Evolutionary conservation across 2,329 filamentous ascomycete genomes (phyloP), one percentile per base, ranked within the genome.

Genomic region (Ophiocordyceps polyrhachis-furcata): DNA sequence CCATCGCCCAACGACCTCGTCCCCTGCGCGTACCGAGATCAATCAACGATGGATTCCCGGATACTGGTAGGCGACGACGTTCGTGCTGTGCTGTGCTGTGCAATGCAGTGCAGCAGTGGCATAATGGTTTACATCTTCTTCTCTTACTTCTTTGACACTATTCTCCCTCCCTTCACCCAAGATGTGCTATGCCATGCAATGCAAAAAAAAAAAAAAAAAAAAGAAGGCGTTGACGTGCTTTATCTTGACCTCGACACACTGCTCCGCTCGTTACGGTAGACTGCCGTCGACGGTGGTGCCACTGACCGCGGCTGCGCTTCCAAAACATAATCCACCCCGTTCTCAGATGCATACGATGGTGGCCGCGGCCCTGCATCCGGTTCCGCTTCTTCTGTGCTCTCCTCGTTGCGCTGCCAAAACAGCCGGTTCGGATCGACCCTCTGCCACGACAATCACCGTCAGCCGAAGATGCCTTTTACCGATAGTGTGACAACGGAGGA

Each of bases 381-480:
- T 41, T 49, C 56, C 43, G 51, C 46, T 23, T 49, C 52, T 20
- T 50, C 45, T 5, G n/a, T 17, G n/a, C 9, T 12, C 3, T 59
- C 56, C 19, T 70, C 65, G 50, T 78, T 81, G 35, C 81, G 74
- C 59, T 82, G 78, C 85, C 85, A 93, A 57, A 83, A 86, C 23
- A 93, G 68, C 14, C 85, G 68, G 55, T 89, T 76, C 1, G 86
- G 86, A 54, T 93, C 82, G 29, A 87, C 81, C 42, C 83, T 72
- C 74, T 83, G 53, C 25, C 37, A 20, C 15, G 13, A 23, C 8
- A 11, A 11, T 28, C 23, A 5, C 23, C 43, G 32, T 51, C 43
- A 51, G 50, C 40, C 40, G 17, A 19, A 7, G 5, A 11, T 6
- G 21, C 21, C n/a, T n/a, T 12, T n/a, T n/a, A n/a, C 2, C 11